Conservation (phyloP, 495 filamentous ascomycete species). For the Rhypophila decipiens region DNA sequence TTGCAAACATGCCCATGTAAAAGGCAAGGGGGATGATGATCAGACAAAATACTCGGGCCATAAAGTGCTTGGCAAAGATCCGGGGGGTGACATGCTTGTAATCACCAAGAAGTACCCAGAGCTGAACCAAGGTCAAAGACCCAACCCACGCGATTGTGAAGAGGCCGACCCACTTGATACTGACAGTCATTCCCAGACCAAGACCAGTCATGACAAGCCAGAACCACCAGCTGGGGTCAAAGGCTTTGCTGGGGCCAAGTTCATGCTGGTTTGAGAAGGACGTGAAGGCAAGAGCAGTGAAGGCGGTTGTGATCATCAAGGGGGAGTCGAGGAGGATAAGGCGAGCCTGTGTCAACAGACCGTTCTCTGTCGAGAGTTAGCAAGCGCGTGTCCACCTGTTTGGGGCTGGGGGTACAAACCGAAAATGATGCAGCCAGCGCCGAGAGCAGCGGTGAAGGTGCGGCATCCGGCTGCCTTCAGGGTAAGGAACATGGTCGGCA, state of each 20-base stretch:
- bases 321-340: slow-evolving; percentile 95
- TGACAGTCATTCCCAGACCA: slow-evolving; percentile 82
- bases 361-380: slow-evolving; percentile 63
- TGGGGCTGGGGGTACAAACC: slow-evolving; percentile 45
- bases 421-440: slow-evolving; percentile 82
- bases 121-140: slow-evolving; percentile 77
- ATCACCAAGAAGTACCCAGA: slow-evolving; percentile 93
- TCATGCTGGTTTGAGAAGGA: slow-evolving; percentile 97
- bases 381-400: not conserved
- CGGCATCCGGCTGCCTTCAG: slow-evolving; percentile 87
- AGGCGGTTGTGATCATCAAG: slow-evolving; percentile 84
- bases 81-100: slow-evolving; percentile 74
- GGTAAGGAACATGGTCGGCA: slow-evolving; percentile 89
- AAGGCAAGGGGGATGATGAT: slow-evolving; percentile 85
- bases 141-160: slow-evolving; percentile 99
- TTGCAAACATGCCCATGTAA: slow-evolving; percentile 92
- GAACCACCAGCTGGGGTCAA: slow-evolving; percentile 91
- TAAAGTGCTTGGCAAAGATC: slow-evolving; percentile 89
- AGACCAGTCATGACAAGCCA: slow-evolving; percentile 87
- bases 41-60: slow-evolving; percentile 84
- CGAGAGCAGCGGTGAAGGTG: slow-evolving; percentile 73
- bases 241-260: slow-evolving; percentile 79
- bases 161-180: slow-evolving; percentile 97
- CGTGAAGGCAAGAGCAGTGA: slow-evolving; percentile 84
- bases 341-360: slow-evolving; percentile 86